These are phyloP conservation scores for Thozetella sp. DNA, from an alignment of 495 filamentous ascomycete species.

Conservation along the genomic window DNA sequence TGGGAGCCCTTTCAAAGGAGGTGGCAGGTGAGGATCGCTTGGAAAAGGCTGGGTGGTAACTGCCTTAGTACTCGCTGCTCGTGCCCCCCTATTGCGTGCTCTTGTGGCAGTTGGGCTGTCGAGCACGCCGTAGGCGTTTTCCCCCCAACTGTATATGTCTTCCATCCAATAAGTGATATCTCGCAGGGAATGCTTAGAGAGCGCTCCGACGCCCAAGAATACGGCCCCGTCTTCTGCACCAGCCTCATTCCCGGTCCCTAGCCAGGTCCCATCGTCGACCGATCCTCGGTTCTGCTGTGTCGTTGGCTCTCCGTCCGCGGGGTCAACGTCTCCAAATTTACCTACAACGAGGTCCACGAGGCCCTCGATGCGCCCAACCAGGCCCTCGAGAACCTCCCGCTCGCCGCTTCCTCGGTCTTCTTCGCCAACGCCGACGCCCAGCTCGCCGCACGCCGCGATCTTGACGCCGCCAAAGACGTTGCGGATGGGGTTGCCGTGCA, in stretches of 20 bases:
- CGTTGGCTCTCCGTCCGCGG: slow-evolving; percentile 8
- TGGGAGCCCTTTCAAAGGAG: background rate
- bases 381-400: slow-evolving; percentile 85
- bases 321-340: slow-evolving; percentile 67
- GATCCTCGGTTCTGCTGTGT: slow-evolving; percentile 15
- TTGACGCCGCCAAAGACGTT: slow-evolving; percentile 84
- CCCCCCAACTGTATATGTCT: slow-evolving; percentile 75
- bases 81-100: slow-evolving; percentile 27
- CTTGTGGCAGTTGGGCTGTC: slow-evolving; percentile 66
- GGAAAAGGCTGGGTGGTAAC: background rate
- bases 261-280: slow-evolving; percentile 51
- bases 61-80: background rate
- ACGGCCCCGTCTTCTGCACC: slow-evolving; percentile 76
- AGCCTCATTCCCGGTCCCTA: slow-evolving; percentile 65
- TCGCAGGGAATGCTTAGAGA: slow-evolving; percentile 66
- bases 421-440: slow-evolving; percentile 91
- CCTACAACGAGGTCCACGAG: slow-evolving; percentile 85
- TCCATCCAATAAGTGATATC: slow-evolving; percentile 81
- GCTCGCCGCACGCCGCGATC: slow-evolving; percentile 85
- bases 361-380: slow-evolving; percentile 68
- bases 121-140: slow-evolving; percentile 76
- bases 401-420: slow-evolving; percentile 93
- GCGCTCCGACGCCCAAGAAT: slow-evolving; percentile 74
- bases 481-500: slow-evolving; percentile 84
- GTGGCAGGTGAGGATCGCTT: background rate